Conservation (phyloP, 2,329 filamentous ascomycete species). For the Hirsutella rhossiliensis region DNA sequence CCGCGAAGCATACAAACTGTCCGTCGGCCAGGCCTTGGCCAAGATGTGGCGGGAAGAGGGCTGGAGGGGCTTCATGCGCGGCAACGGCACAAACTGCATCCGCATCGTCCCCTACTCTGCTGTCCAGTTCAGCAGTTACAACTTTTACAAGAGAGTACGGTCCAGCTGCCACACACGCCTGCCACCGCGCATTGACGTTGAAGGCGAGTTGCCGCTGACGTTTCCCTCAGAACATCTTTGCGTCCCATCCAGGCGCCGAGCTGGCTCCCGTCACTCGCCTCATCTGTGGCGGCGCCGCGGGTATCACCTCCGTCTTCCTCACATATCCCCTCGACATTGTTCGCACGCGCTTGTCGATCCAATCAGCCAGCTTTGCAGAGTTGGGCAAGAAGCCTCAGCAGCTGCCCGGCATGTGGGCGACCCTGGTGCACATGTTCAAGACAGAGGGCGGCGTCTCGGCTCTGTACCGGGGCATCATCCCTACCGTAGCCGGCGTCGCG, state of each 20-base stretch:
- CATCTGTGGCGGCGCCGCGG: slow-evolving; percentile 80
- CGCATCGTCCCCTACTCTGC: slow-evolving; percentile 97
- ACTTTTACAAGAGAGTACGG: slow-evolving; percentile 83
- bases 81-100: slow-evolving; percentile 96
- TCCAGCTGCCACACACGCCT: background rate
- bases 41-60: slow-evolving; percentile 99
- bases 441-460: slow-evolving; percentile 76
- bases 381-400: slow-evolving; percentile 53
- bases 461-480: slow-evolving; percentile 88
- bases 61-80: slow-evolving; percentile 93
- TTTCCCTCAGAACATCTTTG: slow-evolving; percentile 54
- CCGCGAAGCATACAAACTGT: slow-evolving; percentile 85
- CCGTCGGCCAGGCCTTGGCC: slow-evolving; percentile 71
- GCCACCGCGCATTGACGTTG: background rate
- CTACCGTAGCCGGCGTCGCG: slow-evolving; percentile 88
- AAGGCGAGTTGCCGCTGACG: slow-evolving; percentile 2
- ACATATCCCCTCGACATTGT: slow-evolving; percentile 98
- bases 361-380: slow-evolving; percentile 86
- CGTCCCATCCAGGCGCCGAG: slow-evolving; percentile 60
- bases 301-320: slow-evolving; percentile 87
- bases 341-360: slow-evolving; percentile 88
- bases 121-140: slow-evolving; percentile 96
- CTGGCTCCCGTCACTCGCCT: slow-evolving; percentile 65
- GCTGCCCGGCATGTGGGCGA: slow-evolving; percentile 86
- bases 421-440: slow-evolving; percentile 74